Evolutionary conservation across 768 basidiomycete genomes (phyloP), one percentile per base, ranked within the genome.

Genomic region (Serendipita vermifera): DNA sequence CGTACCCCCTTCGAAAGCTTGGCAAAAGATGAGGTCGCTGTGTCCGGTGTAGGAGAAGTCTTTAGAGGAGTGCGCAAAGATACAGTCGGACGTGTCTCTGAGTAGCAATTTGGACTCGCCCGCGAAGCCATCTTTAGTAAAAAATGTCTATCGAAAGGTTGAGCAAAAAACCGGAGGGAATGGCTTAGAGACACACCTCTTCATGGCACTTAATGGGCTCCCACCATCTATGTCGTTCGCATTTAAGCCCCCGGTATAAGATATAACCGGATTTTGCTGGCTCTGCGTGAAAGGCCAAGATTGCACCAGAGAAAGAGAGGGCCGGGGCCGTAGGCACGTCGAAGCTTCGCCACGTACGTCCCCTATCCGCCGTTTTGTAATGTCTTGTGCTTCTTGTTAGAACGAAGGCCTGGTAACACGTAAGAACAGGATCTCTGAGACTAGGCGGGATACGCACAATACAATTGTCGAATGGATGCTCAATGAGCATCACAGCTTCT

Each of bases 271-370:
- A 80, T 59, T 88, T 85, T 26, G 70, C 66, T 26, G 79, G 71
- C 57, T 83, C 80, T 0, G 89, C 84, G 63, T 98, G 92, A 72
- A 98, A 99, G 0, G 87, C 81, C 3, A 99, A 77, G 2, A 87
- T 87, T 27, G 72, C 70, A 2, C 74, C 57, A 11, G 83, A 74
- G 40, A 76, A 70, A n/a, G n/a, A n/a, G n/a, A n/a, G n/a, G 0
- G 84, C 78, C 0, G 85, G 83, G 0, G 73, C 61, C 4, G 77
- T 51, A 3, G 83, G 79, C 33, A 89, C 75, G 1, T 82, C 72
- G 67, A 97, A 98, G 0, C 78, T 66, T 55, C 80, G 79, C 94
- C 94, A 99, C 31, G 84, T 80, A 69, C 77, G 80, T 55, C 96
- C 94, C 58, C 85, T 78, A 68, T 99, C 85, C 33, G 81, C 78